Base-by-base conservation (phyloP, 2,329 filamentous ascomycete species). In the Hymenoscyphus infarciens region DNA sequence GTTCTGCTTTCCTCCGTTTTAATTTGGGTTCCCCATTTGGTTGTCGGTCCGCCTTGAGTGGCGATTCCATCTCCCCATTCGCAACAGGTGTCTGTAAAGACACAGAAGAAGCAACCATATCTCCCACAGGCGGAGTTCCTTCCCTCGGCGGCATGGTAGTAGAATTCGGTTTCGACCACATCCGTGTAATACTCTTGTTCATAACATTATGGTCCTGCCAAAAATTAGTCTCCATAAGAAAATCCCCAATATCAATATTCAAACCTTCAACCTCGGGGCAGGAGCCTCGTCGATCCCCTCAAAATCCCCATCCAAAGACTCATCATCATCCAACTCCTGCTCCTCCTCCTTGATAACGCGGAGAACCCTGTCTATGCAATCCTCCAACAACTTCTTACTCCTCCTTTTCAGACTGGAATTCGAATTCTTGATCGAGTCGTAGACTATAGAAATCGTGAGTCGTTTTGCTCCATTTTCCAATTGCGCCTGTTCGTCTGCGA, bases 331-430 rank as follows among this genome's bases (percentile, higher is more conserved):
- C 45, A 73, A 67, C 49, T 72, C 71, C 31, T 59, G 62, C 19
- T 64, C 62, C 31, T 91, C 85, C 67, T 81, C 79, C 61, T 87
- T 88, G 5, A 94, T 80, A 19, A 92, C 85, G 7, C 87, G 84
- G 16, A 97, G 78, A 0, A 93, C 91, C 7, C 91, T 82, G 65
- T 96, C 92, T 66, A 98, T 91, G 39, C 90, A 89, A 66, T 95
- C 90, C 74, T 97, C 91, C 1, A 98, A 78, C 0, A 89, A 81
- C 64, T 87, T 88, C 75, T 95, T 96, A 45, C 91, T 92, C 68
- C 90, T 87, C 25, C 95, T 82, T 66, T 90, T 91, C 25, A 98
- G 77, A 69, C 89, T 92, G 0, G 92, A 96, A 74, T 97, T 97
- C 15, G 92, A 97, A 58, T 81, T 79, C 69, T 92, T 91, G 65